A percentile compares a stretch with the other conserved stretches of the same genome.
phyloP scores from a whole-genome alignment of 2,329 filamentous ascomycete species.

The Aureobasidium namibiae region DNA sequence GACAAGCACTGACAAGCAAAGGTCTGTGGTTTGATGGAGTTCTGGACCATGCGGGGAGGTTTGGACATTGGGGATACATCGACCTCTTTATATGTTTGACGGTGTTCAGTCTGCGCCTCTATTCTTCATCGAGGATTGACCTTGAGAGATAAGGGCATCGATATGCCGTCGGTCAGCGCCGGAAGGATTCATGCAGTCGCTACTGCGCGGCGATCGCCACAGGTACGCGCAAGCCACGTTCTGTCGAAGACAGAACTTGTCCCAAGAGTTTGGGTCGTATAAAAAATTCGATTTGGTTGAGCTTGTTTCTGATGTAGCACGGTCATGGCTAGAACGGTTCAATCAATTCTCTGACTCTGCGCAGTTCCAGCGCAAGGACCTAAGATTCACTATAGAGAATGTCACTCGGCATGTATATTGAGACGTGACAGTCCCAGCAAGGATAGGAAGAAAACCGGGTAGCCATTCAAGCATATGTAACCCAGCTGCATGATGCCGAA shows the following conservation, averaged over 20 bases:
- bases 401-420: background rate
- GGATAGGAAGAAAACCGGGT: background rate
- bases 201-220: background rate
- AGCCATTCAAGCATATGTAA: background rate
- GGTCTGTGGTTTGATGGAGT: background rate
- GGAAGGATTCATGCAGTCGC: background rate
- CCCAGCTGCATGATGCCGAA: background rate
- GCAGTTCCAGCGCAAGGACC: background rate
- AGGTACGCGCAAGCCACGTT: slow-evolving; percentile 2
- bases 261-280: background rate
- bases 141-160: background rate
- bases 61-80: background rate
- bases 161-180: background rate
- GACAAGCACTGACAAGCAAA: background rate
- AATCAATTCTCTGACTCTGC: background rate
- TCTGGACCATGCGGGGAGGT: background rate
- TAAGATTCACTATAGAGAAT: background rate
- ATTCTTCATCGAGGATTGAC: background rate
- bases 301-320: background rate
- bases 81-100: background rate
- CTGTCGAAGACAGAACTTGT: background rate
- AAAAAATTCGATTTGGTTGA: background rate
- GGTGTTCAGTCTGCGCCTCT: background rate
- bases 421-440: background rate
- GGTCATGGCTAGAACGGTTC: background rate